Base-by-base conservation (phyloP, 2,329 filamentous ascomycete genomes). In the Trichoderma arundinaceum region DNA sequence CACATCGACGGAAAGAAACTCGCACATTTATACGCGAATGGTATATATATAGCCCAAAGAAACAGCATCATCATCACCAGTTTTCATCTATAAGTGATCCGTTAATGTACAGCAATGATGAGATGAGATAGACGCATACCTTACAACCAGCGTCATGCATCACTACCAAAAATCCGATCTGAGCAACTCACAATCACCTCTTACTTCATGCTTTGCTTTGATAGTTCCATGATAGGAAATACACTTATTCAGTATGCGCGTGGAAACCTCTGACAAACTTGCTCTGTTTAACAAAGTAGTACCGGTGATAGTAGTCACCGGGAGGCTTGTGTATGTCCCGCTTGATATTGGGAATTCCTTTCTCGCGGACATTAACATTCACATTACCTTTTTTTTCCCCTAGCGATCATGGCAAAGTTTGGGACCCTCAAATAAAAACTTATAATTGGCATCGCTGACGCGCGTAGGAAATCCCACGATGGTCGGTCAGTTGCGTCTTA, bases 261-360 rank as follows among this genome's bases (percentile, higher is more conserved):
- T 28, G 22, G 3, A 7, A 38, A 10, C 15, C 4, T 12, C 17
- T 38, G 8, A 4, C 56, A 59, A n/a, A 28, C 13, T 13, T 3
- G 43, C 19, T 13, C 17, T 7, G 7, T 28, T 17, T 13, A 12
- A 13, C 4, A 5, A 10, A n/a, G 46, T 38, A 28, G 38, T 17
- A 44, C 22, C 59, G 7, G 59, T 63, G 49, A 63, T 28, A 15
- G 5, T 5, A 22, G 39, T 39, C 59, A 54, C 49, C 17, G 22
- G 59, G 46, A 6, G 10, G 10, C 22, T 28, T 28, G n/a, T 35
- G 39, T 54, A 15, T 4, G 32, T 15, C n/a, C 48, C 19, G 13
- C 10, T 10, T 41, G 13, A 13, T 10, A 17, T 7, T 1, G 8
- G 35, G 28, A 4, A 32, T 17, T 3, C 15, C 8, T 15, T 22